phyloP scores from a whole-genome alignment of 345 rosid genomes.

The Arabis hirsuta region DNA sequence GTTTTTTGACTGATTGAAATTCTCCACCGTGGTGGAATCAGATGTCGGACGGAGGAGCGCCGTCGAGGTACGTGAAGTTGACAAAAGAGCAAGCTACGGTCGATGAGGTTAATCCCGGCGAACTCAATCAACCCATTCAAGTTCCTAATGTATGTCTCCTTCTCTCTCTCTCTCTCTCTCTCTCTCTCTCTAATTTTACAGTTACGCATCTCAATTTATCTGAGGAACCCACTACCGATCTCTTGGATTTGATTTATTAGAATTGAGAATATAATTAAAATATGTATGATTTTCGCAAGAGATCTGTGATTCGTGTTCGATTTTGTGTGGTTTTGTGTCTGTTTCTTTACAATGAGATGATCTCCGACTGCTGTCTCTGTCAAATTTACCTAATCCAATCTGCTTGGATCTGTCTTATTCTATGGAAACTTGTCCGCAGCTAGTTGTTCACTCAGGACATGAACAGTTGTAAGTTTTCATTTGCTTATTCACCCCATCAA shows the following conservation, averaged over 20 bases:
- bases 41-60: constrained; percentile 83
- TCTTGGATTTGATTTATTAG: too few species aligned
- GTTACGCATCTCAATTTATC: background rate
- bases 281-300: background rate
- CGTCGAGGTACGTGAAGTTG: constrained; percentile 81
- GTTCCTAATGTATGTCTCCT: constrained; percentile 75
- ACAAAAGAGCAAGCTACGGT: constrained; percentile 72
- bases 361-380: too few species aligned
- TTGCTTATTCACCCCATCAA: too few species aligned
- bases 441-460: constrained; percentile 74
- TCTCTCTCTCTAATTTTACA: too few species aligned
- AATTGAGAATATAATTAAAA: too few species aligned
- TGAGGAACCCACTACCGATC: too few species aligned
- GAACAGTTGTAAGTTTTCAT: constrained; percentile 71
- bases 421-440: constrained; percentile 42
- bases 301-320: constrained; percentile 18
- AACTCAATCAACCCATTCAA: constrained; percentile 94
- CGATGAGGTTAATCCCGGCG: constrained; percentile 89
- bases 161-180: too few species aligned
- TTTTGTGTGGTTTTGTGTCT: background rate
- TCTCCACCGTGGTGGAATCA: constrained; percentile 29
- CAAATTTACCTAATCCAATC: constrained; percentile 1
- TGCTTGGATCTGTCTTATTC: constrained; percentile 12
- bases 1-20: constrained; percentile 35
- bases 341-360: background rate